Conservation (phyloP, 2,329 filamentous ascomycete species). For the Pseudovirgaria hyperparasitica region DNA sequence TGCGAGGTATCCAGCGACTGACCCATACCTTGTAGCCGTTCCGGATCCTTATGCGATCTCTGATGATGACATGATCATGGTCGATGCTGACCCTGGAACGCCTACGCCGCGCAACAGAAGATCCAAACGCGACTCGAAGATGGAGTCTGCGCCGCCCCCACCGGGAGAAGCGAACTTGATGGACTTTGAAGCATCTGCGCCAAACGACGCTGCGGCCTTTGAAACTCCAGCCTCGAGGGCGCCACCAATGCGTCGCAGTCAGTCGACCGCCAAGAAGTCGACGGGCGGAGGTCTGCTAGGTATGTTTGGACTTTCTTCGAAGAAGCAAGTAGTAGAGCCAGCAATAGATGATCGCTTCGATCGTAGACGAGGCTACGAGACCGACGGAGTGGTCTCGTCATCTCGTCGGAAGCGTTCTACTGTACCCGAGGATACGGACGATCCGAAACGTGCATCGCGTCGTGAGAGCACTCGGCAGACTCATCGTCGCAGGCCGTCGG, state of each 20-base stretch:
- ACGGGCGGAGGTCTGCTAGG: slow-evolving; percentile 45
- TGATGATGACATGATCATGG: slow-evolving; percentile 42
- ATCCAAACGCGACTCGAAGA: no score
- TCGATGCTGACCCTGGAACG: slow-evolving; percentile 25
- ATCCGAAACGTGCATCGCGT: slow-evolving; percentile 8
- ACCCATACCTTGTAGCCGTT: slow-evolving; percentile 19
- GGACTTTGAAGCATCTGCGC: slow-evolving; percentile 31
- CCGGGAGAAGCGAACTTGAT: no score
- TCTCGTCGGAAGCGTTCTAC: slow-evolving; percentile 24
- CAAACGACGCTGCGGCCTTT: slow-evolving; percentile 39
- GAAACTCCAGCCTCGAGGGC: slow-evolving; percentile 33
- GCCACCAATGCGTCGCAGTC: slow-evolving; percentile 45
- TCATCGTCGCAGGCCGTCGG: slow-evolving; percentile 10
- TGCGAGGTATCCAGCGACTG: slow-evolving; percentile 25
- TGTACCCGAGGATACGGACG: slow-evolving; percentile 18
- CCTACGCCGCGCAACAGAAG: no score
- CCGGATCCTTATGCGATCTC: slow-evolving; percentile 50
- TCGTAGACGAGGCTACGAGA: slow-evolving; percentile 20
- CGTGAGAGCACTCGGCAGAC: no score
- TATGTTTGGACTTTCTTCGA: slow-evolving; percentile 29
- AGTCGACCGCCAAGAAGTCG: slow-evolving; percentile 49
- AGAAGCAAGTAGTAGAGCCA: slow-evolving; percentile 20
- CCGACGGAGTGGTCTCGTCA: slow-evolving; percentile 24
- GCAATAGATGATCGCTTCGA: slow-evolving; percentile 14
- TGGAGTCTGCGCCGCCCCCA: no score